Conservation (phyloP, 495 filamentous ascomycete species). For the Lasiosphaeria ovina region DNA sequence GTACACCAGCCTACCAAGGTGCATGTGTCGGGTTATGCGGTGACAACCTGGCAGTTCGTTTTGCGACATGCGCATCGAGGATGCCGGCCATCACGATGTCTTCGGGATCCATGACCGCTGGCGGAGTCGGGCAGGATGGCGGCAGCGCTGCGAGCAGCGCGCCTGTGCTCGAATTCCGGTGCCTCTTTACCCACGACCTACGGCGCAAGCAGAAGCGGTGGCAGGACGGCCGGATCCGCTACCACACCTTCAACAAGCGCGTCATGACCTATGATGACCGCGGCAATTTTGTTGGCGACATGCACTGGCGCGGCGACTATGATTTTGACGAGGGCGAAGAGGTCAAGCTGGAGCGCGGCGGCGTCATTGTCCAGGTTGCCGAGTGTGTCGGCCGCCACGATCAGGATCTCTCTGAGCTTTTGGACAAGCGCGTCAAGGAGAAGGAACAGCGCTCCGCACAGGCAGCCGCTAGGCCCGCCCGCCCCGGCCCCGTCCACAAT, state of each 20-base stretch:
- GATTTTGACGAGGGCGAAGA: slow-evolving; percentile 75
- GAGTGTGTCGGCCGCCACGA: slow-evolving; percentile 69
- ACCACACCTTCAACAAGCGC: slow-evolving; percentile 87
- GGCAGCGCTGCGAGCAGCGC: slow-evolving; percentile 40
- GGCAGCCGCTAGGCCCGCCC: slow-evolving; percentile 28
- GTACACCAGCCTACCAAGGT: not conserved
- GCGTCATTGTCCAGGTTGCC: slow-evolving; percentile 71
- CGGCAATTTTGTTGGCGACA: slow-evolving; percentile 79
- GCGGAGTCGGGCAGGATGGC: not conserved
- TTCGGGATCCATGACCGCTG: slow-evolving; percentile 13
- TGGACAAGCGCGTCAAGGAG: slow-evolving; percentile 62
- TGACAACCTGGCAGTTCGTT: slow-evolving; percentile 5
- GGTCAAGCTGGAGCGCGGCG: slow-evolving; percentile 71
- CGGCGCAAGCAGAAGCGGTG: slow-evolving; percentile 85
- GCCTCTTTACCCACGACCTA: slow-evolving; percentile 82
- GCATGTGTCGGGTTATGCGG: not conserved
- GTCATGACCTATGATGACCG: slow-evolving; percentile 85
- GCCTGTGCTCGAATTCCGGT: slow-evolving; percentile 72
- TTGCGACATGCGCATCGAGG: slow-evolving; percentile 9
- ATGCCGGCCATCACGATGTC: slow-evolving; percentile 23
- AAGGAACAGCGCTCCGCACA: slow-evolving; percentile 43
- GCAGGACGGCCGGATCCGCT: slow-evolving; percentile 87
- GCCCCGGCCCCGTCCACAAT: slow-evolving; percentile 12
- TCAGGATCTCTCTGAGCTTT: slow-evolving; percentile 71
- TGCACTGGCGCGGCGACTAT: slow-evolving; percentile 69